Evolutionary conservation across 176 grass and related monocot genomes (phyloP).

Genomic region (barley (Hordeum vulgare)): MorexV3_pseudomolecules_assembly NC_058518.1:421873037-421873536

Average conservation of each 20-base stretch:
- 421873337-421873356: neutral
- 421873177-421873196: too few species aligned
- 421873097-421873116: neutral
- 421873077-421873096: neutral
- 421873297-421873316: neutral
- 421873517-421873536: neutral
- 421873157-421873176: too few species aligned
- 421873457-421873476: neutral
- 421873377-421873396: neutral
- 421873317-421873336: neutral
- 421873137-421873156: neutral
- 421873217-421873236: neutral
- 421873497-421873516: neutral
- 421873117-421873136: neutral
- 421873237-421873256: conserved; percentile 20
- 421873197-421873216: neutral
- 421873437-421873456: too few species aligned
- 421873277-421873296: neutral
- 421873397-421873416: neutral
- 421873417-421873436: neutral
- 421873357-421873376: neutral
- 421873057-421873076: neutral
- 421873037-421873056: neutral
- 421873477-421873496: neutral
- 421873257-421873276: conserved; percentile 37